Percentiles rank a stretch among this genome's conserved stretches.
phyloP scores from a whole-genome alignment of 2,329 filamentous ascomycete genomes.

The Periconia macrospinosa region DNA sequence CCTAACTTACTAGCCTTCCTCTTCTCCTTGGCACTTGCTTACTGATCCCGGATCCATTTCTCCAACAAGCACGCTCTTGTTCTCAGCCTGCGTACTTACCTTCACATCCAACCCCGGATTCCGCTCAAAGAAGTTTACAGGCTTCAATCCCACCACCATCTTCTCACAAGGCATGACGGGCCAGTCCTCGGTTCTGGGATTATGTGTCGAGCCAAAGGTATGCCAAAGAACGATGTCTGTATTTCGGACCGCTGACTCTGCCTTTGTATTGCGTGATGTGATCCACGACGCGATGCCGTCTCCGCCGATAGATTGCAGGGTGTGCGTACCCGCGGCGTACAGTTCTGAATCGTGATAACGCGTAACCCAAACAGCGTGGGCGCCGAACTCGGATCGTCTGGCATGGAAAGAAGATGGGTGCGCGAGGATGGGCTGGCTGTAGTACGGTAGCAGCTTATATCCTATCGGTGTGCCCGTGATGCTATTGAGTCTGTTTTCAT shows the following conservation, averaged over 20 bases:
- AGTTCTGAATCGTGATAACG: conserved; percentile 26
- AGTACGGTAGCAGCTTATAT: conserved; percentile 52
- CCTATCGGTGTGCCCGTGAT: conserved; percentile 55
- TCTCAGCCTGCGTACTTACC: conserved; percentile 18
- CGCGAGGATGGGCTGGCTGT: conserved; percentile 28
- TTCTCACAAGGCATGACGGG: conserved; percentile 35
- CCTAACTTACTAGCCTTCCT: neutral
- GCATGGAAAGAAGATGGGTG: conserved; percentile 23
- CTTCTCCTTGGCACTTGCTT: neutral
- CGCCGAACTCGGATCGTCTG: conserved; percentile 24
- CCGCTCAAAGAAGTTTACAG: conserved; percentile 25
- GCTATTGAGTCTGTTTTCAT: conserved; percentile 49
- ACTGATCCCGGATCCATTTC: neutral
- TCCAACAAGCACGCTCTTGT: conserved; percentile 22
- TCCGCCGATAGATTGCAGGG: conserved; percentile 29
- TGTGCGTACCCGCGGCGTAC: conserved; percentile 25
- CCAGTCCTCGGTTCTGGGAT: conserved; percentile 33
- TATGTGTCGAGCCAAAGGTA: conserved; percentile 32
- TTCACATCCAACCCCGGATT: conserved; percentile 30
- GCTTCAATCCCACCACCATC: conserved; percentile 25
- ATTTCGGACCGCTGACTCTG: conserved; percentile 11
- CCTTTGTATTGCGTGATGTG: conserved; percentile 6
- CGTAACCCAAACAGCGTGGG: conserved; percentile 32
- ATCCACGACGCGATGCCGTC: conserved; percentile 26
- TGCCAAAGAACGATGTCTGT: conserved; percentile 34